Evolutionary conservation across 2,329 filamentous ascomycete genomes (phyloP).

Genomic region (Epichloe scottii): DNA sequence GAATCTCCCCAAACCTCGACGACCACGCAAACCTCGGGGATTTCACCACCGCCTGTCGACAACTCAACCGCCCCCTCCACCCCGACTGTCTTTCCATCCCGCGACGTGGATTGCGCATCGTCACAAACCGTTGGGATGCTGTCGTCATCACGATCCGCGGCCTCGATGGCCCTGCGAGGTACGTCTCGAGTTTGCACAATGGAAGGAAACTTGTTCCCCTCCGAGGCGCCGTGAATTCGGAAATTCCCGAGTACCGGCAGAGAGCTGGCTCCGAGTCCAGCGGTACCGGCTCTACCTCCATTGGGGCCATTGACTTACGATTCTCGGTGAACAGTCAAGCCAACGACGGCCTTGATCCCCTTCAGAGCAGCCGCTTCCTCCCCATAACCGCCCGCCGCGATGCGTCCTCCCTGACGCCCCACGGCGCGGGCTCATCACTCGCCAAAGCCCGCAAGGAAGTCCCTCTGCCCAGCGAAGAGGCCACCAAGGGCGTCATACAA

Average conservation of each 20-base stretch:
- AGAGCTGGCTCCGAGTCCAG: background rate
- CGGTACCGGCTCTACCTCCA: background rate
- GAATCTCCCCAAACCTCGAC: slow-evolving; percentile 10
- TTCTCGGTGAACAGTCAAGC: slow-evolving; percentile 42
- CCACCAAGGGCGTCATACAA: slow-evolving; percentile 69
- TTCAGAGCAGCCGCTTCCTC: slow-evolving; percentile 49
- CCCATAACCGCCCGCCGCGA: slow-evolving; percentile 55
- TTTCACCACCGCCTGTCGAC: background rate
- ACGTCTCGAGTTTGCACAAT: slow-evolving; percentile 6
- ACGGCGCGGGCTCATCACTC: slow-evolving; percentile 40
- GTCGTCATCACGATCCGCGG: slow-evolving; percentile 36
- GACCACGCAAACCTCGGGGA: slow-evolving; percentile 8
- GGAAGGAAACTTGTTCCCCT: background rate
- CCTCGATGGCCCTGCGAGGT: slow-evolving; percentile 41
- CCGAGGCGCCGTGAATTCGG: background rate
- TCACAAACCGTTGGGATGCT: slow-evolving; percentile 26
- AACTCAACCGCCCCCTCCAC: background rate
- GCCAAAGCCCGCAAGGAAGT: slow-evolving; percentile 55
- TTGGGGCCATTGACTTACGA: background rate
- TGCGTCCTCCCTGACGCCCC: slow-evolving; percentile 43
- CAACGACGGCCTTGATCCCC: slow-evolving; percentile 48
- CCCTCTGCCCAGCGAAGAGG: slow-evolving; percentile 63
- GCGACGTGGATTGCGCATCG: background rate
- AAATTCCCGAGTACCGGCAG: background rate
- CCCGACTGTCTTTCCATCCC: too few species aligned